Evolutionary conservation across 768 basidiomycete species (phyloP).

Genomic region (Nevesoporus exiguus): DNA sequence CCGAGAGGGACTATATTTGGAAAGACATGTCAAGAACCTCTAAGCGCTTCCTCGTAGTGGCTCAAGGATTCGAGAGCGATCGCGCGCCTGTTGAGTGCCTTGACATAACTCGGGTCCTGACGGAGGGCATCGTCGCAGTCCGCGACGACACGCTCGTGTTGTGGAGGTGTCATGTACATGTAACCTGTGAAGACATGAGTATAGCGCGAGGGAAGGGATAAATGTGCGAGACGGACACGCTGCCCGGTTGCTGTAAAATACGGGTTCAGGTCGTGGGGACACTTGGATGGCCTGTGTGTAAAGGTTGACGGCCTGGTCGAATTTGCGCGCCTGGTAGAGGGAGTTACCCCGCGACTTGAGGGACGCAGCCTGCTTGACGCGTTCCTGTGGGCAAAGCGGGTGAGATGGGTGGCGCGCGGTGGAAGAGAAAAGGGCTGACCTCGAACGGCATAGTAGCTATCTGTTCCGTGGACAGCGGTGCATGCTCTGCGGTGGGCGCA

Average conservation of each 20-base stretch:
- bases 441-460: conserved; percentile 55
- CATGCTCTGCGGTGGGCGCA: conserved; percentile 34
- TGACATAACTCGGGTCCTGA: conserved; percentile 82
- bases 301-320: conserved; percentile 52
- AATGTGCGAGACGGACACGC: conserved; percentile 61
- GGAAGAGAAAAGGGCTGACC: conserved; percentile 36
- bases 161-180: conserved; percentile 84
- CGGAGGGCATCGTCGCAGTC: conserved; percentile 90
- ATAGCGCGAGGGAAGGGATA: too few relatives aligned
- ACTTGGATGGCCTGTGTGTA: conserved; percentile 77
- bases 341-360: conserved; percentile 72
- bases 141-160: conserved; percentile 74
- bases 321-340: conserved; percentile 63
- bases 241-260: conserved; percentile 96
- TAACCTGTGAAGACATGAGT: conserved; percentile 54
- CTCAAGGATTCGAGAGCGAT: conserved; percentile 78
- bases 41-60: conserved; percentile 69
- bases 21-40: conserved; percentile 48
- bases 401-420: conserved; percentile 3
- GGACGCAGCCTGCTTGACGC: conserved; percentile 53
- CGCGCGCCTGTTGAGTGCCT: conserved; percentile 86
- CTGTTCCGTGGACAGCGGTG: conserved; percentile 47
- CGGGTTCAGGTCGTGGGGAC: conserved; percentile 78
- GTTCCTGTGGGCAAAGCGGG: conserved; percentile 46
- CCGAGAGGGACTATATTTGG: neutral